These are phyloP conservation scores for Leucaena leucocephala DNA, from an alignment of 306 rosid genomes.

Conservation along the genomic window DNA sequence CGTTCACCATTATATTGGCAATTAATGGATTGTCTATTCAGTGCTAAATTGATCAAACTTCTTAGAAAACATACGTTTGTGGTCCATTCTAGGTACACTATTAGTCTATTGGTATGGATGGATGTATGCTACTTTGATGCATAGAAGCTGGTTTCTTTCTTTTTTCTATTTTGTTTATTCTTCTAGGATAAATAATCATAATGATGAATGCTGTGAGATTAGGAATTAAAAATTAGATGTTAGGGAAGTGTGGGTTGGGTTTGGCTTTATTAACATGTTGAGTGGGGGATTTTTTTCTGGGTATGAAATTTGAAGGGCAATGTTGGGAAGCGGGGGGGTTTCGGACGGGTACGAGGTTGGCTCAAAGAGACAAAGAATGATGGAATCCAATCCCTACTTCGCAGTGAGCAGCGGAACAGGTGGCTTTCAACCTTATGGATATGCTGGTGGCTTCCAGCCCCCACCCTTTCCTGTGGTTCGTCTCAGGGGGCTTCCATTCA, in stretches of 20 bases:
- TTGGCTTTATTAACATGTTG: constrained; percentile 76
- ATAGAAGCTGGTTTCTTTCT: background rate
- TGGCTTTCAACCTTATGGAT: constrained; percentile 40
- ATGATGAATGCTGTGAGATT: constrained; percentile 31
- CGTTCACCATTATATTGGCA: background rate
- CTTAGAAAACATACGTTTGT: background rate
- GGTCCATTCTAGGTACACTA: background rate
- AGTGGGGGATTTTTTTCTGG: constrained; percentile 72
- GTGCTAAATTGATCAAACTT: background rate
- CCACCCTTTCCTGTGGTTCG: constrained; percentile 89
- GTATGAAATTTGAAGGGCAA: constrained; percentile 71
- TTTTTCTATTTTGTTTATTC: background rate
- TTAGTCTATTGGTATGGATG: background rate
- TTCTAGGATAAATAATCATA: background rate
- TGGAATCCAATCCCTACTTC: constrained; percentile 89
- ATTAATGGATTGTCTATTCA: background rate
- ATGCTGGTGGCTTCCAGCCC: constrained; percentile 34
- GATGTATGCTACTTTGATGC: background rate
- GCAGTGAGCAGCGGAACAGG: constrained; percentile 69
- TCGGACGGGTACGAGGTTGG: constrained; percentile 91
- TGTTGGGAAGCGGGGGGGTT: constrained; percentile 94
- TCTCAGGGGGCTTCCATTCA: constrained; percentile 97
- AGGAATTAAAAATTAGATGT: constrained; percentile 48
- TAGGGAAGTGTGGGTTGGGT: constrained; percentile 70
- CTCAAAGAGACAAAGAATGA: constrained; percentile 96